These are phyloP conservation scores for Penicillium concentricum DNA, from an alignment of 2,329 filamentous ascomycete genomes.

Conservation along the genomic window DNA sequence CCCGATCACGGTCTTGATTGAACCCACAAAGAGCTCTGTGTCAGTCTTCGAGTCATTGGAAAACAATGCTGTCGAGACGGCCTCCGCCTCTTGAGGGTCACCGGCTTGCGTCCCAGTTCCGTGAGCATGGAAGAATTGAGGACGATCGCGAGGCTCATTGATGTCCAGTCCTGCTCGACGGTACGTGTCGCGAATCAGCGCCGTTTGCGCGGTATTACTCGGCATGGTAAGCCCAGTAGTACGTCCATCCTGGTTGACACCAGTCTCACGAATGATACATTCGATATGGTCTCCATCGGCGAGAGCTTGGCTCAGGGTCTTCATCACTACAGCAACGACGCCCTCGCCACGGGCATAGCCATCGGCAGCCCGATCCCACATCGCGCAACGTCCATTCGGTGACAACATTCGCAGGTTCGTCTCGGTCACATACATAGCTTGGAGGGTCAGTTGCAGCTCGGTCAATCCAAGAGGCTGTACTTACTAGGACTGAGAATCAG, in stretches of 20 bases:
- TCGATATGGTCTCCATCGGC: background rate
- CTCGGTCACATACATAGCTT: background rate
- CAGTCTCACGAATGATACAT: background rate
- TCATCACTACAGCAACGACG: background rate
- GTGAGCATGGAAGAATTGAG: conserved; percentile 1
- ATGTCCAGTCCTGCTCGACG: too few relatives aligned
- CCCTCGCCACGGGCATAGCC: conserved; percentile 7
- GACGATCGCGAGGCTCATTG: background rate
- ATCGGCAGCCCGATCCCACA: background rate
- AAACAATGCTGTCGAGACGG: too few relatives aligned
- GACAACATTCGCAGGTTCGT: background rate
- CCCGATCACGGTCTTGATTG: too few relatives aligned
- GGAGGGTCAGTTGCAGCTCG: too few relatives aligned
- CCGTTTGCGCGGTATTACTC: background rate
- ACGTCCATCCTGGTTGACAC: background rate
- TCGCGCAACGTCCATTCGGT: background rate
- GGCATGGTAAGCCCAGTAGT: background rate
- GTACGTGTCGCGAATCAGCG: background rate
- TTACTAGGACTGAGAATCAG: background rate
- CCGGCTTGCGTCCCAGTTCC: background rate
- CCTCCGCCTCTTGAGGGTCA: too few relatives aligned
- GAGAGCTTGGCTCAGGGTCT: background rate
- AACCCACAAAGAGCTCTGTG: too few relatives aligned
- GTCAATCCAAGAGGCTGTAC: too few relatives aligned
- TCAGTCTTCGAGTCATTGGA: too few relatives aligned